Base-by-base conservation (phyloP, 305 asterid genomes). In the Plantago coronopus region DNA sequence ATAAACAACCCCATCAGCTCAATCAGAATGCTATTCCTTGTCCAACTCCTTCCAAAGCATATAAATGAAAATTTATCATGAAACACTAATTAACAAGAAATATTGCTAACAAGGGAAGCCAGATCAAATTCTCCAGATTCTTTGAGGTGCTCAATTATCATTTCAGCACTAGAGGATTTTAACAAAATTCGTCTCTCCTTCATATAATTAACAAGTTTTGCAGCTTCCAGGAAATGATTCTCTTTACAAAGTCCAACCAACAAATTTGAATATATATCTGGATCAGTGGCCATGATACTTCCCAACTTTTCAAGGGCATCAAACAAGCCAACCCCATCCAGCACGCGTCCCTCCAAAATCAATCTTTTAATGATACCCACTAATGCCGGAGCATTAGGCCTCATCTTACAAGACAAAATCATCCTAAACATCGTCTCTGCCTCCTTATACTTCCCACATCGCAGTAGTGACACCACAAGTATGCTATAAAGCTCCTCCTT, bases 291-390 rank as follows among this genome's bases (percentile, higher is more conserved):
- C 7, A 65, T 20, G 51, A 80, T 57, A 63, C 54, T 55, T 62
- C 79, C 84, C 2, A 80, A 79, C 68, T 75, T 78, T 70, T 77
- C 83, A 44, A 87, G 72, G 14, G 66, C 76, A 37, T 80, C 84
- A 59, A 69, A 69, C 75, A 91, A 65, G 44, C 13, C 17, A 76
- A 75, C 78, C 14, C 88, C 96, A 72, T 88, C 98, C 18, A 83
- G 45, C 17, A 65, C 75, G 69, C 83, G 61, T 45, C 77, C 81
- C 38, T 78, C 77, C 7, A 63, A 78, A 69, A 90, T 57, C 27
- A 79, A 17, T 48, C 61, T 67, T 59, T 58, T 74, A 51, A 91
- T 68, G 18, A 88, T 58, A 17, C 63, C 53, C 61, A 83, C 69
- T 2, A 74, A 77, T 58, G 95, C 78, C 59, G 72, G 67, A 53